phyloP scores from a whole-genome alignment of 208 protist species.

The Leishmania tarentolae region DNA sequence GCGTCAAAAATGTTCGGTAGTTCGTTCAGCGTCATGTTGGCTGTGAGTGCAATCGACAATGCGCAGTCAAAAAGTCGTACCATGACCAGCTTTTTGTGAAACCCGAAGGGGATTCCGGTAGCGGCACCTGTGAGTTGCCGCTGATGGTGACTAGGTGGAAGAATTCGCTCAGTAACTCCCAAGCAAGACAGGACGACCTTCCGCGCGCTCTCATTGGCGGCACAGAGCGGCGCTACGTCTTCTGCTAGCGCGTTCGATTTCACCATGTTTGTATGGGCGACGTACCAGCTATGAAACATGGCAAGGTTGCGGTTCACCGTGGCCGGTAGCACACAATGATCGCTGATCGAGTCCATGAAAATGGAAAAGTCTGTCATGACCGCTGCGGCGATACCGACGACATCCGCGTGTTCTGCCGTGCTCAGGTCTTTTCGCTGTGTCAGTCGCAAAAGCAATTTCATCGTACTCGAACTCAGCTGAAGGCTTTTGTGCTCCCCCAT shows the following conservation, averaged over 20 bases:
- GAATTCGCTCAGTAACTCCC: not conserved
- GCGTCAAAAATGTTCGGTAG: not conserved
- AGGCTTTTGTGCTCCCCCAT: not conserved
- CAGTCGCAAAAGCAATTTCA: not conserved
- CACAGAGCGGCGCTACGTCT: not conserved
- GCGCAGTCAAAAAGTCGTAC: not conserved
- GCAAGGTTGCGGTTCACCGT: not conserved
- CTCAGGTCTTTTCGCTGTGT: not conserved
- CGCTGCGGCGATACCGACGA: not conserved
- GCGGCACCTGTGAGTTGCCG: not conserved
- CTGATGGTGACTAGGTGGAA: not conserved
- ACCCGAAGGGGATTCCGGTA: not conserved
- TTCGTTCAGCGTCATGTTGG: slow-evolving; percentile 5
- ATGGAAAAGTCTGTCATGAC: not conserved
- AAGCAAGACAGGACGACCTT: slow-evolving; percentile 1
- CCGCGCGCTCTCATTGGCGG: not conserved
- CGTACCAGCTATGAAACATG: slow-evolving; percentile 1
- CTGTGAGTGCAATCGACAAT: not conserved
- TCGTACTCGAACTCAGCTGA: not conserved
- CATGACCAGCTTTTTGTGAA: not conserved
- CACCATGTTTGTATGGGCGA: not conserved
- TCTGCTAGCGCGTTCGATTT: not conserved
- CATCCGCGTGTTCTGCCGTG: not conserved
- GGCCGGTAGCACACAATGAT: not conserved
- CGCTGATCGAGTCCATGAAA: not conserved